These are phyloP conservation scores for Cardamine resedifolia DNA, from an alignment of 345 rosid genomes.

Conservation along the genomic window DNA sequence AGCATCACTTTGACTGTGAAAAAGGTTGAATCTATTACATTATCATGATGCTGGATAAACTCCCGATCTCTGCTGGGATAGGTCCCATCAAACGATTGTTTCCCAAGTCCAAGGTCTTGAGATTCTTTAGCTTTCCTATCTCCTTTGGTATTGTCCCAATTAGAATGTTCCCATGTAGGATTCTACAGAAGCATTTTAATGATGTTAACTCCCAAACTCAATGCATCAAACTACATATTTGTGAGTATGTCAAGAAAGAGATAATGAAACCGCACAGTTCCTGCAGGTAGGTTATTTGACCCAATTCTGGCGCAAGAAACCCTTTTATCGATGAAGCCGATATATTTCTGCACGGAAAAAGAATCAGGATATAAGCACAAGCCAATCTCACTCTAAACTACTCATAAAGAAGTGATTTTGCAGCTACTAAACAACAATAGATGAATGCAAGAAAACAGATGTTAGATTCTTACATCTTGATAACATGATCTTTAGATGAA, in stretches of 20 bases:
- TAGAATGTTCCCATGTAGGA: conserved; percentile 66
- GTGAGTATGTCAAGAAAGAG: neutral
- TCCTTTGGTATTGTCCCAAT: conserved; percentile 87
- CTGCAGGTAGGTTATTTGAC: conserved; percentile 64
- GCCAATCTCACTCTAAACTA: neutral
- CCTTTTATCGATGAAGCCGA: conserved; percentile 70
- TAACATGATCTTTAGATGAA: conserved; percentile 58
- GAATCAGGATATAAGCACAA: conserved; percentile 7
- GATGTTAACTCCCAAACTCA: conserved; percentile 20
- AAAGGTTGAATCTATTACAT: conserved; percentile 48
- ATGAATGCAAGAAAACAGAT: neutral
- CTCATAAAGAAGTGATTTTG: neutral
- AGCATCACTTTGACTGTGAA: neutral
- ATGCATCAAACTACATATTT: conserved; percentile 31
- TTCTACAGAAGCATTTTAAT: conserved; percentile 50
- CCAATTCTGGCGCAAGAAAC: conserved; percentile 79
- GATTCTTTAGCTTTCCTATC: conserved; percentile 70
- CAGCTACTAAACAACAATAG: neutral
- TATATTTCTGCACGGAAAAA: conserved; percentile 63
- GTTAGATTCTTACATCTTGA: conserved; percentile 62
- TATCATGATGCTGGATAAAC: conserved; percentile 49
- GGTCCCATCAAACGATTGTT: conserved; percentile 75
- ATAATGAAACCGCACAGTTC: conserved; percentile 55
- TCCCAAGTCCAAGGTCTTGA: conserved; percentile 87
- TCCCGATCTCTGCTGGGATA: conserved; percentile 82